phyloP scores from a whole-genome alignment of 2,329 filamentous ascomycete species.

The Xylariaceae sp. region DNA sequence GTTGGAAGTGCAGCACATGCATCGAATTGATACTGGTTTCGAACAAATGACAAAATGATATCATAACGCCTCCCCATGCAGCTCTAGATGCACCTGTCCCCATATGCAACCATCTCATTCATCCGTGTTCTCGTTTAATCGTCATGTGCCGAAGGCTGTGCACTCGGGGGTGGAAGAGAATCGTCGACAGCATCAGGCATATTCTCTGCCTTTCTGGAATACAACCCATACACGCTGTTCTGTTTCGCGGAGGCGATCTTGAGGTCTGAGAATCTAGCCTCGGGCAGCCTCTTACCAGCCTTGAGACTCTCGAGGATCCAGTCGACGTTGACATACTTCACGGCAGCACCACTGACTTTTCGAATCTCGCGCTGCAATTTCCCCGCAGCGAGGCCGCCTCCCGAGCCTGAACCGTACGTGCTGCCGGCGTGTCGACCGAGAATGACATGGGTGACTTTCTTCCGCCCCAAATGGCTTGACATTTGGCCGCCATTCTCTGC shows the following conservation, averaged over 20 bases:
- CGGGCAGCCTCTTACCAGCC: slow-evolving; percentile 67
- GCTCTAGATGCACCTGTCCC: too few relatives aligned
- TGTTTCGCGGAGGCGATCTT: slow-evolving; percentile 61
- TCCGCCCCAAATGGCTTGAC: slow-evolving; percentile 66
- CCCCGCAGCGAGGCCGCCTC: slow-evolving; percentile 69
- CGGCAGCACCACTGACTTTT: slow-evolving; percentile 60
- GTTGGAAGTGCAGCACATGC: too few relatives aligned
- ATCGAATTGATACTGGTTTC: too few relatives aligned
- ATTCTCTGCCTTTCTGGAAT: slow-evolving; percentile 7
- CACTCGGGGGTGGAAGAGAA: too few relatives aligned
- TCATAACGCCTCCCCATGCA: too few relatives aligned
- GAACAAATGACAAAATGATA: too few relatives aligned
- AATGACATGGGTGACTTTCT: slow-evolving; percentile 81
- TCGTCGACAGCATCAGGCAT: too few relatives aligned
- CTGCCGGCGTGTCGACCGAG: slow-evolving; percentile 55
- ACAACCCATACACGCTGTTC: slow-evolving; percentile 58
- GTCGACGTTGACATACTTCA: slow-evolving; percentile 77
- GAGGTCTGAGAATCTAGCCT: slow-evolving; percentile 65
- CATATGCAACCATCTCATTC: too few relatives aligned
- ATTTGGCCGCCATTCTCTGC: slow-evolving; percentile 68
- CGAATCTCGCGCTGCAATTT: slow-evolving; percentile 81
- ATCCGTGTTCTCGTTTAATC: too few relatives aligned
- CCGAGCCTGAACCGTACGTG: slow-evolving; percentile 36
- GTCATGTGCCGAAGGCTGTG: too few relatives aligned
- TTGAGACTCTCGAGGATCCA: slow-evolving; percentile 87